Base-by-base conservation (phyloP, 2,329 filamentous ascomycete genomes). In the Thelonectria blattea region DNA sequence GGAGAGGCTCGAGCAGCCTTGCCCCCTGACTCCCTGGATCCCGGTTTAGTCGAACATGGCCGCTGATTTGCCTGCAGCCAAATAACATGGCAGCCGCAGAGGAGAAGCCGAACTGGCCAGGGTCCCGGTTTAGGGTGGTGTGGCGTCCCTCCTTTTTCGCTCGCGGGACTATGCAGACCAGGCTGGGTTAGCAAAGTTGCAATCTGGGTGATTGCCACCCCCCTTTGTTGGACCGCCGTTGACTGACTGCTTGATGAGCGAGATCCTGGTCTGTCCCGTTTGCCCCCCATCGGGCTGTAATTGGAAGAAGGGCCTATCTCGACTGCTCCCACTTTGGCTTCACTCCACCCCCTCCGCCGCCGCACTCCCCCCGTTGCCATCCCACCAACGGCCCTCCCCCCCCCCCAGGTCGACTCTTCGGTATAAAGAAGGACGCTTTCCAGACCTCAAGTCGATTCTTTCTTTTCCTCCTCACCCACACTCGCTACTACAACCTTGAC, bases 391-490 rank as follows among this genome's bases (percentile, higher is more conserved):
- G 39, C 49, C 41, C 52, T 68, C 63, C 60, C 61, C 63, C 58
- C 57, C 60, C 63, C 58, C 57, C 60, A 65, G 60, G 54, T 62
- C 63, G 59, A 61, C 63, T 65, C 52, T 59, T 58, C 61, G 58
- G 77, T 83, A 84, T 84, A 84, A 82, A 84, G 81, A 71, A 74
- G 72, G 66, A 75, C 73, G 75, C 74, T 73, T 37, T 77, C 75
- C 75, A 72, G 70, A 63, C 67, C 73, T 72, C 74, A 67, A 64
- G 20, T 53, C 58, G 32, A 64, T 73, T 72, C 62, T 74, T 75
- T 71, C 22, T 30, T 70, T 72, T 79, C 79, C 72, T 80, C 65
- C 79, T 82, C 79, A 79, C 81, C 68, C 71, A 66, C 68, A 66
- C 43, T 70, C 68, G 66, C 66, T 70, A 68, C 50, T 43, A 54